Evolutionary conservation across 108 stramenopile genomes (phyloP).

Genomic region (Fragilariopsis cylindrus): DNA sequence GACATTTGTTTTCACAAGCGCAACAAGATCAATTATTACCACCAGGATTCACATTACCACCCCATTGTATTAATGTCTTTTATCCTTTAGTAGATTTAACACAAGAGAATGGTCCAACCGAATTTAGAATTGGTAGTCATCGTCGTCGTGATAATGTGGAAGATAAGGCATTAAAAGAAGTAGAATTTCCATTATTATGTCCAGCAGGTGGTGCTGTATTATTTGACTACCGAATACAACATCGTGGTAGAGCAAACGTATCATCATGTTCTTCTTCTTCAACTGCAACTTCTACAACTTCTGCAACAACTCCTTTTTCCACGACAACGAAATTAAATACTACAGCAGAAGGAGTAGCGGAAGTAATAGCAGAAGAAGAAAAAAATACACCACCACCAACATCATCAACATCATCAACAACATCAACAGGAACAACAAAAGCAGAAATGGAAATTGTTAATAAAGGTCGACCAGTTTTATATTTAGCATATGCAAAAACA

Average conservation of each 20-base stretch:
- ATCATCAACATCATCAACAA: neutral
- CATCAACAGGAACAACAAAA: neutral
- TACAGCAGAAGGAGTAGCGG: too few relatives aligned
- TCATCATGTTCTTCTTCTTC: neutral
- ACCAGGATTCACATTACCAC: constrained; percentile 7
- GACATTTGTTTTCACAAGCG: constrained; percentile 17
- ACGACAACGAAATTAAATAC: too few relatives aligned
- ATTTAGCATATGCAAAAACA: constrained; percentile 29
- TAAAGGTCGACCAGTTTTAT: constrained; percentile 14
- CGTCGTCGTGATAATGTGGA: neutral
- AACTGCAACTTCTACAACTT: neutral
- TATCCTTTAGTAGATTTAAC: constrained; percentile 24
- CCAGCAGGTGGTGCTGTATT: constrained; percentile 21
- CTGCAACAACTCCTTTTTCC: too few relatives aligned
- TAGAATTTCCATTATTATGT: constrained; percentile 10
- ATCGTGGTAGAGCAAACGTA: constrained; percentile 13
- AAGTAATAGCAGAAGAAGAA: too few relatives aligned
- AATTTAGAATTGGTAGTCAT: constrained; percentile 20
- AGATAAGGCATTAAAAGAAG: neutral
- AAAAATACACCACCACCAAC: neutral
- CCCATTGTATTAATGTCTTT: constrained; percentile 37
- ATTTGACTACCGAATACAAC: constrained; percentile 27
- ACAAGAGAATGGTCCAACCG: constrained; percentile 23
- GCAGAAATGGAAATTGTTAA: neutral
- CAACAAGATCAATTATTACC: neutral